Evolutionary conservation across 2,329 filamentous ascomycete genomes (phyloP).

Genomic region (Aquanectria penicillioides): DNA sequence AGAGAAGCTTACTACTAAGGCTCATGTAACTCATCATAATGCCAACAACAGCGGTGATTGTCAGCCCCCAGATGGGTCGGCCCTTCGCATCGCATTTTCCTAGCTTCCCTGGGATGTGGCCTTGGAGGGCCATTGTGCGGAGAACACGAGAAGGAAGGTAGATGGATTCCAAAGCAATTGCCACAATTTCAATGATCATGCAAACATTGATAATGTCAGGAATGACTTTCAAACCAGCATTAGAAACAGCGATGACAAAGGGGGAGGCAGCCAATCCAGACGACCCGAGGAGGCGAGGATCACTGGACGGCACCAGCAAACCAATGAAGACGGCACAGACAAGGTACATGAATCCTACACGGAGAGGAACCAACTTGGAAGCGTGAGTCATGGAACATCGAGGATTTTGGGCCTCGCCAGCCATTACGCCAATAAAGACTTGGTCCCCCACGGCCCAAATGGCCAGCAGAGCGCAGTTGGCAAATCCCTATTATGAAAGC

Average conservation of each 20-base stretch:
- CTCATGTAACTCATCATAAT: slow-evolving; percentile 26
- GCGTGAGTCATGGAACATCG: slow-evolving; percentile 32
- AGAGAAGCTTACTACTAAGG: slow-evolving; percentile 4
- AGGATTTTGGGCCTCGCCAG: slow-evolving; percentile 30
- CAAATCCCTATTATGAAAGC: slow-evolving; percentile 30
- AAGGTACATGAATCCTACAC: slow-evolving; percentile 34
- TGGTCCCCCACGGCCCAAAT: slow-evolving; percentile 36
- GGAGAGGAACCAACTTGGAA: slow-evolving; percentile 30
- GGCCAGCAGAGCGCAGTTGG: slow-evolving; percentile 29
- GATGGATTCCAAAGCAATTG: slow-evolving; percentile 20
- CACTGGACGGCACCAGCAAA: slow-evolving; percentile 26
- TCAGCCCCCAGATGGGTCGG: slow-evolving; percentile 14
- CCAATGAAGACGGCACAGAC: slow-evolving; percentile 30
- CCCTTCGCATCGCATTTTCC: slow-evolving; percentile 20
- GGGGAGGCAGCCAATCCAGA: slow-evolving; percentile 30
- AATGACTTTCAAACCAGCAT: slow-evolving; percentile 22
- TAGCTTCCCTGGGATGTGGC: slow-evolving; percentile 3
- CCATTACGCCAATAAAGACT: slow-evolving; percentile 38
- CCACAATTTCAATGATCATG: slow-evolving; percentile 33
- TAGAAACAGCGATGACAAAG: slow-evolving; percentile 27
- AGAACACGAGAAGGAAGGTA: slow-evolving; percentile 16
- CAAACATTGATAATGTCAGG: slow-evolving; percentile 31
- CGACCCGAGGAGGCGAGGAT: slow-evolving; percentile 26
- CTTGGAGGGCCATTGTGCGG: slow-evolving; percentile 18
- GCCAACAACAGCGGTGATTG: slow-evolving; percentile 1